Evolutionary conservation across 2,329 filamentous ascomycete genomes (phyloP).

Genomic region (Ophidiomyces ophidiicola): DNA sequence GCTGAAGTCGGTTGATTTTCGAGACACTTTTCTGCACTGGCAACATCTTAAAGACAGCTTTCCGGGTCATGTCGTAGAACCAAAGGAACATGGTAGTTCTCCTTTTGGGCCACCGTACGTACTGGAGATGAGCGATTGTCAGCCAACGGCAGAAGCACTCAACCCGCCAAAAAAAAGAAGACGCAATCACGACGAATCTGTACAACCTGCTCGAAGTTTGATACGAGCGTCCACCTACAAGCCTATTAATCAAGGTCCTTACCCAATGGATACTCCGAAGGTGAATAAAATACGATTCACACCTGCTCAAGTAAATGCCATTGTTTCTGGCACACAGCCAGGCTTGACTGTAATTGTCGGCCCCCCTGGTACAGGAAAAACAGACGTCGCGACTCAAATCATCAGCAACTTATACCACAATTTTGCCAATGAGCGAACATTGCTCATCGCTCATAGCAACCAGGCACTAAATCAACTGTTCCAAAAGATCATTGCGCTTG

Average conservation of each 20-base stretch:
- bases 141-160: slow-evolving; percentile 38
- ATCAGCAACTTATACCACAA: slow-evolving; percentile 99
- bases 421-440: slow-evolving; percentile 80
- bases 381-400: slow-evolving; percentile 96
- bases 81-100: slow-evolving; percentile 55
- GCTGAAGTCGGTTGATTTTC: slow-evolving; percentile 69
- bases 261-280: slow-evolving; percentile 71
- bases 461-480: slow-evolving; percentile 96
- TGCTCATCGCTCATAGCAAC: slow-evolving; percentile 92
- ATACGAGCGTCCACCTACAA: slow-evolving; percentile 82
- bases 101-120: slow-evolving; percentile 84
- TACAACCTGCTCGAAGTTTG: slow-evolving; percentile 50
- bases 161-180: slow-evolving; percentile 77
- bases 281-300: slow-evolving; percentile 80
- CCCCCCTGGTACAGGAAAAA: slow-evolving; percentile 93
- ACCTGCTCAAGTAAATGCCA: slow-evolving; percentile 78
- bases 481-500: slow-evolving; percentile 89
- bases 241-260: slow-evolving; percentile 77
- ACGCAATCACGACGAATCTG: slow-evolving; percentile 58
- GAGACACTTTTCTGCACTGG: slow-evolving; percentile 93
- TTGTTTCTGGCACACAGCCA: slow-evolving; percentile 85
- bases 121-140: slow-evolving; percentile 52
- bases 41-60: slow-evolving; percentile 82
- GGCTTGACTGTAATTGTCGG: slow-evolving; percentile 89
- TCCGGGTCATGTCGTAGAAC: slow-evolving; percentile 75